Percentiles rank a stretch among this genome's conserved stretches.
phyloP scores from a whole-genome alignment of 78 protist genomes.

The Trichosphaerium sp. region DNA sequence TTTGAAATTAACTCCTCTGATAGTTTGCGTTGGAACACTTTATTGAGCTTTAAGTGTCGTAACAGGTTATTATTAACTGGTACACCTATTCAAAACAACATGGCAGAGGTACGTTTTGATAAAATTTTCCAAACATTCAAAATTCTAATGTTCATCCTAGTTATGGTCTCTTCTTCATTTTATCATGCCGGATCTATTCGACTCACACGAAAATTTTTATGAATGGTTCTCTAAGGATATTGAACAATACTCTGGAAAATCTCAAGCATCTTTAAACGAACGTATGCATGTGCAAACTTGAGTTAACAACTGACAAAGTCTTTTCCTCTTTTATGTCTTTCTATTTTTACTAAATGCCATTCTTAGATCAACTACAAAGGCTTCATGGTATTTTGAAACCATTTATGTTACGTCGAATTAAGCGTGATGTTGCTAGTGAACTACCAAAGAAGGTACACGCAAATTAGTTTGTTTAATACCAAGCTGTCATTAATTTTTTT shows the following conservation, averaged over 20 bases:
- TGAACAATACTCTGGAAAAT: slow-evolving; percentile 24
- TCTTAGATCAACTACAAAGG: slow-evolving; percentile 45
- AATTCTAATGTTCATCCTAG: too few species aligned
- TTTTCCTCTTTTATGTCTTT: not conserved
- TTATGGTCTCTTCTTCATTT: slow-evolving; percentile 89
- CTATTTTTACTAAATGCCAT: not conserved
- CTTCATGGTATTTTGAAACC: slow-evolving; percentile 89
- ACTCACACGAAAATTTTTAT: slow-evolving; percentile 45
- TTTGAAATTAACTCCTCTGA: too few species aligned
- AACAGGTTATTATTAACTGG: slow-evolving; percentile 90
- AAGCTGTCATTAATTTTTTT: not conserved
- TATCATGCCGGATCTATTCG: slow-evolving; percentile 78
- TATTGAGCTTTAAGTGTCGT: slow-evolving; percentile 60
- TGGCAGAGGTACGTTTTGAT: slow-evolving; percentile 40
- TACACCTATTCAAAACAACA: slow-evolving; percentile 77
- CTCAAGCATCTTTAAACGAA: slow-evolving; percentile 38
- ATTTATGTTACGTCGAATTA: slow-evolving; percentile 86
- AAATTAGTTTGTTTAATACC: not conserved
- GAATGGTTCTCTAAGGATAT: slow-evolving; percentile 39
- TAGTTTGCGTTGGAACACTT: slow-evolving; percentile 59
- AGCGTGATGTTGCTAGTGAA: slow-evolving; percentile 82
- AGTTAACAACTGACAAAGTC: too few species aligned
- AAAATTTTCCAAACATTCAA: too few species aligned
- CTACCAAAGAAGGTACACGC: slow-evolving; percentile 63
- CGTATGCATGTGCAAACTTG: not conserved